These are phyloP conservation scores for Thelonectria olida DNA, from an alignment of 2,329 filamentous ascomycete genomes.

Conservation along the genomic window DNA sequence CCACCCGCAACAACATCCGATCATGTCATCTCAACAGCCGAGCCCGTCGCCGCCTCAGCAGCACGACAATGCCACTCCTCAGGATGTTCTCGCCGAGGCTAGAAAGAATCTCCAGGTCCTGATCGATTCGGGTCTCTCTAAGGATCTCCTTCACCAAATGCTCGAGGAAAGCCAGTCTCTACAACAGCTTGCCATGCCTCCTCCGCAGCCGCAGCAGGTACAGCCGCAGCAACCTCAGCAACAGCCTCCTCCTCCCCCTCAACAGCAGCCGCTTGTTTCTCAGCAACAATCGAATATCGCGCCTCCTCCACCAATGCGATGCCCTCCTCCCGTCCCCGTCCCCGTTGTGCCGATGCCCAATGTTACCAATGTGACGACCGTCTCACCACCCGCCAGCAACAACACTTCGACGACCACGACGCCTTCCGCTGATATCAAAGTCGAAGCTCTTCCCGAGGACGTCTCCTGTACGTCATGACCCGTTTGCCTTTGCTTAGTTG, in stretches of 20 bases:
- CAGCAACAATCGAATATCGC: conserved; percentile 31
- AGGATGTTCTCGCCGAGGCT: conserved; percentile 56
- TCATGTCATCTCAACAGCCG: conserved; percentile 36
- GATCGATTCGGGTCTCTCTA: conserved; percentile 56
- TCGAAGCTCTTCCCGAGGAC: conserved; percentile 42
- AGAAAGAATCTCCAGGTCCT: conserved; percentile 56
- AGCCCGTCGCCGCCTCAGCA: conserved; percentile 37
- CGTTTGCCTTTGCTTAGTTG: background rate
- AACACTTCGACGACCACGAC: conserved; percentile 35
- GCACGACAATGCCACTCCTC: conserved; percentile 48
- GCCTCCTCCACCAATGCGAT: conserved; percentile 36
- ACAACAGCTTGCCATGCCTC: conserved; percentile 42
- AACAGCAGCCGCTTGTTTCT: conserved; percentile 31
- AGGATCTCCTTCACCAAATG: conserved; percentile 53
- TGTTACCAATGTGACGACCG: conserved; percentile 22
- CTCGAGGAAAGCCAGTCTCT: conserved; percentile 50
- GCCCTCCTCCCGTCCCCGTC: background rate
- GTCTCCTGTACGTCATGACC: conserved; percentile 36
- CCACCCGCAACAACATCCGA: conserved; percentile 31
- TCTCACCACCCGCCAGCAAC: conserved; percentile 25
- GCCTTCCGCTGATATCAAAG: conserved; percentile 41
- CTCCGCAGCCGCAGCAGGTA: background rate
- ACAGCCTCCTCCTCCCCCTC: conserved; percentile 29
- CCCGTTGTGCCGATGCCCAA: conserved; percentile 24
- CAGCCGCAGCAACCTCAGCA: conserved; percentile 30